phyloP scores from a whole-genome alignment of 202 grass and related monocot species.

The Musa balbisiana region DNA sequence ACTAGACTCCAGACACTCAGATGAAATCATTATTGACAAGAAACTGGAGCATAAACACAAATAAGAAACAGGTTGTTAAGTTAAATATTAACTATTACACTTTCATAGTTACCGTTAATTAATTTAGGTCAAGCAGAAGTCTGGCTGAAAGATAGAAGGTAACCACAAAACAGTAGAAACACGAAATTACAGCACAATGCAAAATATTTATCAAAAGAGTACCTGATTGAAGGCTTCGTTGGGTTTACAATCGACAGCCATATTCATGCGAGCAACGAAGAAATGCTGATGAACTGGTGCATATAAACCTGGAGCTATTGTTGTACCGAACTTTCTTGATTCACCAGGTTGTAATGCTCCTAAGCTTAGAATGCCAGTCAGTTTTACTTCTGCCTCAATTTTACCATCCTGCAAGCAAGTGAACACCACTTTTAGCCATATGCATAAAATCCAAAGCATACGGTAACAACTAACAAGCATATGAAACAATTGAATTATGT shows the following conservation, averaged over 20 bases:
- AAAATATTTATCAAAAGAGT: neutral
- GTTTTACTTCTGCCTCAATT: slow-evolving; percentile 98
- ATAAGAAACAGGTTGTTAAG: too few species aligned
- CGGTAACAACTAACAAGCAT: too few species aligned
- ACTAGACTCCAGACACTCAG: too few species aligned
- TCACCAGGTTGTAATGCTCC: slow-evolving; percentile 94
- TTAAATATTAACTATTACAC: too few species aligned
- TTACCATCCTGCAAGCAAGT: slow-evolving; percentile 69
- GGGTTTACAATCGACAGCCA: slow-evolving; percentile 95
- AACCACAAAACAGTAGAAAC: neutral
- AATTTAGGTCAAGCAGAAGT: too few species aligned
- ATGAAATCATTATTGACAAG: too few species aligned
- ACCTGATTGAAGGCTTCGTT: slow-evolving; percentile 97
- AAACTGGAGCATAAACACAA: too few species aligned
- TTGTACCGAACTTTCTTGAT: slow-evolving; percentile 93
- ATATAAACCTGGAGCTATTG: slow-evolving; percentile 94
- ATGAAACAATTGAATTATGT: too few species aligned
- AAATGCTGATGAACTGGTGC: slow-evolving; percentile 99
- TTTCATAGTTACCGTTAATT: too few species aligned
- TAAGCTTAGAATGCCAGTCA: slow-evolving; percentile 98
- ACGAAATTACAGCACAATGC: neutral
- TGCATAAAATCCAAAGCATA: neutral
- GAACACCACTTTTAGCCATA: too few species aligned
- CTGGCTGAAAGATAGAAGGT: too few species aligned
- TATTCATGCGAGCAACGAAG: slow-evolving; percentile 99